Percentiles rank a stretch among this genome's conserved stretches.
Evolutionary conservation across 192 early-diverging fungal genomes (phyloP).

Genomic region (Obelidium mucronatum): DNA sequence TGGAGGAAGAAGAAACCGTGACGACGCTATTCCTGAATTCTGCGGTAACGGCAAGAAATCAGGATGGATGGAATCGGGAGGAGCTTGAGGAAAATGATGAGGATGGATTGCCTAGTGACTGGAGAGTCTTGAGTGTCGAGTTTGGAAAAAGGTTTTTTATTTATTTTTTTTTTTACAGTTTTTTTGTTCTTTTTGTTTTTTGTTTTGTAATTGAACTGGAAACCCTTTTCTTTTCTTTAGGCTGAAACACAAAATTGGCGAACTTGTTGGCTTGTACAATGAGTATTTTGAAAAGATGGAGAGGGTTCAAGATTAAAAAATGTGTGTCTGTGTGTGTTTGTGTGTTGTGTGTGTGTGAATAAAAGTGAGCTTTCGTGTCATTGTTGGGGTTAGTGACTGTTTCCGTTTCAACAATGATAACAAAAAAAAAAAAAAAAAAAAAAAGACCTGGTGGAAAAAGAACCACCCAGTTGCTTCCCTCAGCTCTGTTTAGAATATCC

Average conservation of each 20-base stretch:
- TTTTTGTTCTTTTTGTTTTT: background rate
- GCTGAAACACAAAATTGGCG: conserved; percentile 19
- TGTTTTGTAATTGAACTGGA: background rate
- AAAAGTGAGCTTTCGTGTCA: too few relatives aligned
- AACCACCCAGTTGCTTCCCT: too few relatives aligned
- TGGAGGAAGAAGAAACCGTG: conserved; percentile 2
- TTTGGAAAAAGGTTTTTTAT: background rate
- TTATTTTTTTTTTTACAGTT: background rate
- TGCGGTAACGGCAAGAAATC: too few relatives aligned
- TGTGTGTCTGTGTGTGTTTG: background rate
- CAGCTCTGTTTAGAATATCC: too few relatives aligned
- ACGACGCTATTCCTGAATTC: background rate
- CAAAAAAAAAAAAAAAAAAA: too few relatives aligned
- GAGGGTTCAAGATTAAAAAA: background rate
- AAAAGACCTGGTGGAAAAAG: too few relatives aligned
- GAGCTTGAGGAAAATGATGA: too few relatives aligned
- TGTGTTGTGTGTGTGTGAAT: too few relatives aligned
- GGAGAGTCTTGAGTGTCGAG: conserved; percentile 1
- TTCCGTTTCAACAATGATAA: too few relatives aligned
- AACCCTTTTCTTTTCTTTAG: background rate
- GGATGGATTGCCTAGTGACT: conserved; percentile 2
- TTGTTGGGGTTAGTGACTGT: too few relatives aligned
- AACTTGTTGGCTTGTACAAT: conserved; percentile 13
- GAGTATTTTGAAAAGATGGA: conserved; percentile 26
- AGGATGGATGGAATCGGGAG: too few relatives aligned